These are phyloP conservation scores for Fonsecaea monophora DNA, from an alignment of 2,329 filamentous ascomycete species.

Conservation along the genomic window DNA sequence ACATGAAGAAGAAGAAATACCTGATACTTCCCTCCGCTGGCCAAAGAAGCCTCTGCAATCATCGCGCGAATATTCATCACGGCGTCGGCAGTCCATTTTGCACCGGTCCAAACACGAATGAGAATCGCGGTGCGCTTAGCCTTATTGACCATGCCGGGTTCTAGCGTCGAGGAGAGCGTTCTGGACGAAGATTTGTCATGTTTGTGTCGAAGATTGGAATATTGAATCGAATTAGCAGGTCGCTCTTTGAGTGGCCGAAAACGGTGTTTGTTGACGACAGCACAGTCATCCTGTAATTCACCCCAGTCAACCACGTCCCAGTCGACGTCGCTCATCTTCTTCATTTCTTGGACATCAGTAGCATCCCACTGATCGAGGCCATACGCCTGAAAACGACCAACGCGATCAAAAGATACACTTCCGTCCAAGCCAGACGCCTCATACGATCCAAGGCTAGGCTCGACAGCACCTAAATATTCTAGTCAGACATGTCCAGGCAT, in stretches of 20 bases:
- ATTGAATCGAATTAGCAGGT: slow-evolving; percentile 40
- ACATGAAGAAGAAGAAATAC: slow-evolving; percentile 82
- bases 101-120: slow-evolving; percentile 82
- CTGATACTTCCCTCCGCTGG: slow-evolving; percentile 85
- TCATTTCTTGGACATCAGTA: slow-evolving; percentile 42
- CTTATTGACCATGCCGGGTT: slow-evolving; percentile 39
- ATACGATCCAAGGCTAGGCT: slow-evolving; percentile 65
- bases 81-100: slow-evolving; percentile 78
- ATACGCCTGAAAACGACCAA: slow-evolving; percentile 71
- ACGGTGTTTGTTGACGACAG: slow-evolving; percentile 69
- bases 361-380: slow-evolving; percentile 45
- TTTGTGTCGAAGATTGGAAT: slow-evolving; percentile 41
- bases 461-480: slow-evolving; percentile 36
- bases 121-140: slow-evolving; percentile 73
- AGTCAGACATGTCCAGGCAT: slow-evolving; percentile 17
- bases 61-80: slow-evolving; percentile 81
- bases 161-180: slow-evolving; percentile 32
- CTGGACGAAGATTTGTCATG: slow-evolving; percentile 34
- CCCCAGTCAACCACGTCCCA: slow-evolving; percentile 77
- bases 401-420: slow-evolving; percentile 72
- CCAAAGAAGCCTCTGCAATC: slow-evolving; percentile 79
- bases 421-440: slow-evolving; percentile 66
- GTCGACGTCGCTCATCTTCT: slow-evolving; percentile 42
- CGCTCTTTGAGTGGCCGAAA: slow-evolving; percentile 48
- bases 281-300: slow-evolving; percentile 70